Percentiles rank a stretch among this genome's conserved stretches.
phyloP scores from a whole-genome alignment of 139 green algal species.

The Volvox africanus region DNA sequence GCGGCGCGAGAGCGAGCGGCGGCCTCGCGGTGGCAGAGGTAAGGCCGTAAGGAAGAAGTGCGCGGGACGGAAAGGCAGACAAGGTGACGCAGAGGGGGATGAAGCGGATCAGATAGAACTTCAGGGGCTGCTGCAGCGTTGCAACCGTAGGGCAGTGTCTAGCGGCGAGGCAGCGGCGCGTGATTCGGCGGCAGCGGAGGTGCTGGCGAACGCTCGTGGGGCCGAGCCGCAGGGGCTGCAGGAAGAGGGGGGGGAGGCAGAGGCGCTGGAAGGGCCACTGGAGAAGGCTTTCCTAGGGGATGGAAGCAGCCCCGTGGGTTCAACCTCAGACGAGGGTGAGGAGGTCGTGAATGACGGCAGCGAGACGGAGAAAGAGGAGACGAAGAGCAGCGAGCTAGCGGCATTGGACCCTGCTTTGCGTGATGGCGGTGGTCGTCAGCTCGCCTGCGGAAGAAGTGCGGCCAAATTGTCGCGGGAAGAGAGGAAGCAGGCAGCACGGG shows the following conservation, averaged over 20 bases:
- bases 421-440: neutral
- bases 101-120: neutral
- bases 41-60: neutral
- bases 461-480: neutral
- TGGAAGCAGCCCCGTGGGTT: neutral
- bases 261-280: neutral
- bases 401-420: too few species aligned
- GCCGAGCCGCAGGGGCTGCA: neutral
- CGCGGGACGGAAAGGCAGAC: neutral
- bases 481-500: neutral
- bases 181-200: neutral
- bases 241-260: neutral
- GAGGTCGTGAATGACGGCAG: neutral
- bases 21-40: too few species aligned
- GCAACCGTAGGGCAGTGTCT: neutral
- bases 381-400: neutral
- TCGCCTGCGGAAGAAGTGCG: neutral
- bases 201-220: neutral
- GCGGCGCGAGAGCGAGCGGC: neutral
- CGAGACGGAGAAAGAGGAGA: neutral
- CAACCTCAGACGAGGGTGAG: neutral
- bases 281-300: neutral
- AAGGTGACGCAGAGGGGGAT: neutral
- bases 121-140: neutral
- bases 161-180: neutral